Conservation (phyloP, 768 basidiomycete species). For the Pseudohyphozyma bogoriensis region DNA sequence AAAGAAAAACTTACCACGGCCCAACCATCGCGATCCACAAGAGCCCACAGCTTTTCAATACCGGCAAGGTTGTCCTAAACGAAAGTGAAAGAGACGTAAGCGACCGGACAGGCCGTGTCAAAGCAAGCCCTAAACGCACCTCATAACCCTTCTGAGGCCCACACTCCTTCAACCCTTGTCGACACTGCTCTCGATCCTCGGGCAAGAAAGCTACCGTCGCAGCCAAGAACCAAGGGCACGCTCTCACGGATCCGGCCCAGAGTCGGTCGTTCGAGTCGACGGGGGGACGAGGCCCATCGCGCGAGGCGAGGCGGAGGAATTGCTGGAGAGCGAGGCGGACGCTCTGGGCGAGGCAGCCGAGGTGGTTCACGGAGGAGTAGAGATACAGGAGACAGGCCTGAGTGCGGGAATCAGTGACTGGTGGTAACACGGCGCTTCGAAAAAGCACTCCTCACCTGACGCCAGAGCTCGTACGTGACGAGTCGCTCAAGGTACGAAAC, state of each 20-base stretch:
- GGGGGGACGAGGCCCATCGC: neutral
- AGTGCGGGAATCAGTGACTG: neutral
- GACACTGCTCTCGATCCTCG: conserved; percentile 10
- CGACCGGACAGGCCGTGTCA: too few relatives aligned
- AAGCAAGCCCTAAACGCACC: too few relatives aligned
- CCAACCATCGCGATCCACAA: too few relatives aligned
- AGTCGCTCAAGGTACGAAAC: conserved; percentile 15
- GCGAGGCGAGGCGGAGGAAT: conserved; percentile 13
- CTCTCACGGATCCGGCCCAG: neutral
- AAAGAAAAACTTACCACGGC: neutral
- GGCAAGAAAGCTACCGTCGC: conserved; percentile 14
- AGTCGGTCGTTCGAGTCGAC: neutral
- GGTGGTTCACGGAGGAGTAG: conserved; percentile 16
- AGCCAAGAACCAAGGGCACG: conserved; percentile 22
- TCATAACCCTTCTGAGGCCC: conserved; percentile 18
- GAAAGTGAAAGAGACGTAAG: too few relatives aligned
- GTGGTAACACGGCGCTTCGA: too few relatives aligned
- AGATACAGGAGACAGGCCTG: conserved; percentile 21
- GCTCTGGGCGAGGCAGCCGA: conserved; percentile 6
- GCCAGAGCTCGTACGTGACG: conserved; percentile 20
- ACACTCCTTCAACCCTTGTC: conserved; percentile 15
- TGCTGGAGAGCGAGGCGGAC: conserved; percentile 11
- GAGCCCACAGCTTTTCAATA: too few relatives aligned
- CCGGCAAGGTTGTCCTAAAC: conserved; percentile 15
- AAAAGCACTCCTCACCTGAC: conserved; percentile 4